Conservation (phyloP, 2,329 filamentous ascomycete species). For the Cadophora sp. region DNA sequence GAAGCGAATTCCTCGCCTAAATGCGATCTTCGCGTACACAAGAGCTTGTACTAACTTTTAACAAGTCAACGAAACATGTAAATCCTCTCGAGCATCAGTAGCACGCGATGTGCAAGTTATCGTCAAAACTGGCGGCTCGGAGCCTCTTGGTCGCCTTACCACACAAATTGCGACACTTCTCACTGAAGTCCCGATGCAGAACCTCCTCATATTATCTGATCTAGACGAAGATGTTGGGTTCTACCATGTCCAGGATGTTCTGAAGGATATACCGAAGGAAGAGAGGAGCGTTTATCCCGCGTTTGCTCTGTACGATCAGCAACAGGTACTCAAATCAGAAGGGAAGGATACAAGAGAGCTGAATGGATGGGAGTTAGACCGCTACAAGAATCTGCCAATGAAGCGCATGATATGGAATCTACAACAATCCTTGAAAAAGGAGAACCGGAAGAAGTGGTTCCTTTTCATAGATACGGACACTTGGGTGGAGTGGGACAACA, state of each 20-base stretch:
- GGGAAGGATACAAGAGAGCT: constrained; percentile 30
- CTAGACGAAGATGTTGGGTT: constrained; percentile 26
- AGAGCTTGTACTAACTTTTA: not conserved
- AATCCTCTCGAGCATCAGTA: constrained; percentile 15
- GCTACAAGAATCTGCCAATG: constrained; percentile 31
- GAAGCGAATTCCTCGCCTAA: not conserved
- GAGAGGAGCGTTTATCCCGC: constrained; percentile 24
- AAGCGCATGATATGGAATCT: constrained; percentile 30
- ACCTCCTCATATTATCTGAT: constrained; percentile 31
- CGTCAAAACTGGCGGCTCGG: constrained; percentile 29
- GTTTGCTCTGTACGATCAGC: constrained; percentile 25
- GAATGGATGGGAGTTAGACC: constrained; percentile 29
- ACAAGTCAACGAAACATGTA: not conserved
- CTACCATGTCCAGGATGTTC: constrained; percentile 23
- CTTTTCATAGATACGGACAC: constrained; percentile 34
- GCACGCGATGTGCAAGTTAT: constrained; percentile 26
- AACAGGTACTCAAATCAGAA: constrained; percentile 22
- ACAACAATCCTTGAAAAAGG: constrained; percentile 18
- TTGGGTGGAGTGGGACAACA: constrained; percentile 33
- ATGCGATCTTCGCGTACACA: not conserved
- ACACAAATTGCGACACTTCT: constrained; percentile 26
- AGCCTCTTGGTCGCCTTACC: constrained; percentile 25
- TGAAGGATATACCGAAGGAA: constrained; percentile 23
- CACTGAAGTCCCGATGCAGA: constrained; percentile 22
- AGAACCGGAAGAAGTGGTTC: constrained; percentile 27